Conservation (phyloP, 2,329 filamentous ascomycete genomes). For the Simplicillium aogashimaense region DNA sequence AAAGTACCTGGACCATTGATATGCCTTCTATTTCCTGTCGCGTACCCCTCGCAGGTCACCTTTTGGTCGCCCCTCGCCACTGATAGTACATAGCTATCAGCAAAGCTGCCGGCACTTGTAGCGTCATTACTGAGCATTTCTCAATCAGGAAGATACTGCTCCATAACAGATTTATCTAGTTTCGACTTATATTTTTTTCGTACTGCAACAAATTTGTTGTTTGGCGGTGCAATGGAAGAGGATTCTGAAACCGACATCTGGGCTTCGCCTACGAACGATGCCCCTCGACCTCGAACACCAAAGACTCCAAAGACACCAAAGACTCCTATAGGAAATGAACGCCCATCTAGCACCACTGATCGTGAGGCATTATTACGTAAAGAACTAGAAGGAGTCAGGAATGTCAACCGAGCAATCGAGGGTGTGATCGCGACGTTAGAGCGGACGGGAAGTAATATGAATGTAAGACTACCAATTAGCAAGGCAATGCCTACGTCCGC, state of each 20-base stretch:
- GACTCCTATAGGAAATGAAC: constrained; percentile 22
- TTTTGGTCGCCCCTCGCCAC: no score
- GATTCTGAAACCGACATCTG: constrained; percentile 39
- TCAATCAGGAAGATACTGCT: no score
- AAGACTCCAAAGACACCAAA: constrained; percentile 38
- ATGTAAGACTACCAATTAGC: constrained; percentile 33
- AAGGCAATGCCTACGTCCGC: no score
- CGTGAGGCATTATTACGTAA: constrained; percentile 65
- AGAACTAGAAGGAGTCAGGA: constrained; percentile 74
- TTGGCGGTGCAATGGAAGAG: constrained; percentile 39
- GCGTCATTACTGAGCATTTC: no score
- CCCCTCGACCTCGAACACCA: constrained; percentile 29
- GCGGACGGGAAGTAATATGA: constrained; percentile 68
- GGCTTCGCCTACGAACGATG: constrained; percentile 29
- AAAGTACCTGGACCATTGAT: no score
- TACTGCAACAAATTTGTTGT: no score
- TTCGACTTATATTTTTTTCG: neutral
- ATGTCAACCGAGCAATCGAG: constrained; percentile 83
- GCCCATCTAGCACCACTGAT: constrained; percentile 37
- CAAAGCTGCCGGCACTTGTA: no score
- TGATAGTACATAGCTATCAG: no score
- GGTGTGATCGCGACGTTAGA: constrained; percentile 62
- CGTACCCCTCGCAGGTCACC: no score
- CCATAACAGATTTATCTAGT: no score
- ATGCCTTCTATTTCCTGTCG: no score